Percentiles rank a stretch among this genome's conserved stretches.
phyloP scores from a whole-genome alignment of 805 yeast species.

The Yarrowia osloensis region DNA sequence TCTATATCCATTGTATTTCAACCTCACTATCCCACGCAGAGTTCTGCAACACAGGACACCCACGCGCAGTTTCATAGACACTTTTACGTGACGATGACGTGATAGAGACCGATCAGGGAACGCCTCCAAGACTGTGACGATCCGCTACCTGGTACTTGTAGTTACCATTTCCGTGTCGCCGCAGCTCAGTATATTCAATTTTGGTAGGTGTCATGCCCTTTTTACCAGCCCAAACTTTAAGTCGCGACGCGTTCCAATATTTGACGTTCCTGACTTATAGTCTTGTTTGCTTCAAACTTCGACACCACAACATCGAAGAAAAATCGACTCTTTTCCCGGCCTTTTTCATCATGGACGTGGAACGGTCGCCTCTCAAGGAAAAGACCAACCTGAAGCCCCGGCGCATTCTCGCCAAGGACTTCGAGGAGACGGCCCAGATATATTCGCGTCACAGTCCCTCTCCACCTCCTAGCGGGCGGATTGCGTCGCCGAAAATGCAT shows the following conservation, averaged over 20 bases:
- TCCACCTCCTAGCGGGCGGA: background rate
- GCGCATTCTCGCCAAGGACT: conserved; percentile 27
- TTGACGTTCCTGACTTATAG: conserved; percentile 4
- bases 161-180: no score
- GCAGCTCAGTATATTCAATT: no score
- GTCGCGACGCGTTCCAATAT: conserved; percentile 26
- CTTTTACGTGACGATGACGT: no score
- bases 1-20: no score
- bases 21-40: no score
- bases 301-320: conserved; percentile 1
- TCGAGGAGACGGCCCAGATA: conserved; percentile 20
- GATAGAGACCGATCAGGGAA: no score
- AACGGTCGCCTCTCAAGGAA: conserved; percentile 27
- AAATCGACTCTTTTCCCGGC: background rate
- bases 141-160: no score
- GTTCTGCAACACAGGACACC: no score
- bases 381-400: conserved; percentile 25
- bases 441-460: conserved; percentile 21
- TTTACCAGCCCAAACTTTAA: conserved; percentile 13
- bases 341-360: conserved; percentile 6
- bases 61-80: no score
- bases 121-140: no score
- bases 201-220: background rate
- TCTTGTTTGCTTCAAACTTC: conserved; percentile 14
- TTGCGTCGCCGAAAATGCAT: background rate